Percentiles rank a stretch among this genome's conserved stretches.
Evolutionary conservation across 1,284 basidiomycete species (phyloP).

Genomic region (Ganoderma sp.): DNA sequence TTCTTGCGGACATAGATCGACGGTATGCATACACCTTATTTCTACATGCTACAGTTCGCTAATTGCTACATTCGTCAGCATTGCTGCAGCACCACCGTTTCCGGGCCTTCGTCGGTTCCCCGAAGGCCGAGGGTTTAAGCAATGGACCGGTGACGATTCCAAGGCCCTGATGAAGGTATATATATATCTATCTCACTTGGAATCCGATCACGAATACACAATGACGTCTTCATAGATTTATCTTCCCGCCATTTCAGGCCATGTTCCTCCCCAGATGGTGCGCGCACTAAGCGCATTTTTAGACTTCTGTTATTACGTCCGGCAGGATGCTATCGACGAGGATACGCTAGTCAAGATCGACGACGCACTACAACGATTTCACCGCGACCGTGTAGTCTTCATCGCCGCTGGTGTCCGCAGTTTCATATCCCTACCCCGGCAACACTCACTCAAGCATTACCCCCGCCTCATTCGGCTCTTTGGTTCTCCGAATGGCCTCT

Average conservation of each 20-base stretch:
- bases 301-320: neutral
- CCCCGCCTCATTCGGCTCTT: neutral
- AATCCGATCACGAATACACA: no score
- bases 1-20: slow-evolving; percentile 32
- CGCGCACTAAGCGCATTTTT: neutral
- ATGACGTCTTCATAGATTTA: no score
- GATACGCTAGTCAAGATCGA: neutral
- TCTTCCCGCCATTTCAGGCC: neutral
- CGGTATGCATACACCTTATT: no score
- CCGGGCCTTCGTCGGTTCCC: slow-evolving; percentile 29
- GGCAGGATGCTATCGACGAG: neutral
- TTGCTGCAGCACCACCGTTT: slow-evolving; percentile 24
- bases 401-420: neutral
- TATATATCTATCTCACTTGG: no score
- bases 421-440: neutral
- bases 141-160: slow-evolving; percentile 34
- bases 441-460: neutral
- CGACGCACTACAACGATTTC: neutral
- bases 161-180: slow-evolving; percentile 28
- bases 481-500: neutral
- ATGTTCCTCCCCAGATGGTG: neutral
- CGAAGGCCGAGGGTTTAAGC: slow-evolving; percentile 28
- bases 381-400: neutral
- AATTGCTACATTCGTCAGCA: no score
- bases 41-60: no score